Conservation (phyloP, 805 yeast genomes). For the Clavispora asparagi region DNA sequence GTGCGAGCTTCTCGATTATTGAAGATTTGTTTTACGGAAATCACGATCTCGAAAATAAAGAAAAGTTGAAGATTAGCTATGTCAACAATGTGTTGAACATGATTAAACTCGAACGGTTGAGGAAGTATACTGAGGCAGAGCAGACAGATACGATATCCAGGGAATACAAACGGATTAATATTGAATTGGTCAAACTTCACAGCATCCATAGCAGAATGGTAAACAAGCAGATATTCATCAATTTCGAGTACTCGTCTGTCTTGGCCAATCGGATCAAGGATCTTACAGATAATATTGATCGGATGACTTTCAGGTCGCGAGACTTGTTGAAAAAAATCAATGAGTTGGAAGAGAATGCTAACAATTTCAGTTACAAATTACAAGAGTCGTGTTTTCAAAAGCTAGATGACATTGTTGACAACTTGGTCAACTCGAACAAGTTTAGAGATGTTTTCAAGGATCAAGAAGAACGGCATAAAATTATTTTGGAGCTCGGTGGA, state of each 20-base stretch:
- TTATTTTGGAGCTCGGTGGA: constrained; percentile 26
- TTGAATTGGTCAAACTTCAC: constrained; percentile 26
- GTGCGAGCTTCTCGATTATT: constrained; percentile 23
- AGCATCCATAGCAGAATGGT: constrained; percentile 23
- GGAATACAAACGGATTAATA: constrained; percentile 23
- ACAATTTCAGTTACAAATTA: constrained; percentile 23
- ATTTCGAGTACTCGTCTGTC: constrained; percentile 24
- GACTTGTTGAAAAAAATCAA: constrained; percentile 36
- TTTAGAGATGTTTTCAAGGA: constrained; percentile 28
- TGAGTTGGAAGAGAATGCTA: constrained; percentile 33
- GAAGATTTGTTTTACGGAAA: constrained; percentile 9
- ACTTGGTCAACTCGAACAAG: constrained; percentile 24
- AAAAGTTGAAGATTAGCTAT: constrained; percentile 6
- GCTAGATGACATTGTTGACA: constrained; percentile 20
- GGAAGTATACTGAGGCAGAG: neutral
- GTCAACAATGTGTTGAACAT: constrained; percentile 1
- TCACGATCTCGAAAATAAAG: constrained; percentile 3
- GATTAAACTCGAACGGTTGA: constrained; percentile 2
- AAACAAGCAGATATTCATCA: constrained; percentile 19
- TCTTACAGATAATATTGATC: constrained; percentile 30
- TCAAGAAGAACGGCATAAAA: constrained; percentile 21
- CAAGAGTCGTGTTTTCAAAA: constrained; percentile 23
- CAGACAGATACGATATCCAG: constrained; percentile 11
- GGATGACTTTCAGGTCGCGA: constrained; percentile 36
- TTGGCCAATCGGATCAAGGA: constrained; percentile 26